Conservation (phyloP, 2,329 filamentous ascomycete species). For the Cercospora berteroae region DNA sequence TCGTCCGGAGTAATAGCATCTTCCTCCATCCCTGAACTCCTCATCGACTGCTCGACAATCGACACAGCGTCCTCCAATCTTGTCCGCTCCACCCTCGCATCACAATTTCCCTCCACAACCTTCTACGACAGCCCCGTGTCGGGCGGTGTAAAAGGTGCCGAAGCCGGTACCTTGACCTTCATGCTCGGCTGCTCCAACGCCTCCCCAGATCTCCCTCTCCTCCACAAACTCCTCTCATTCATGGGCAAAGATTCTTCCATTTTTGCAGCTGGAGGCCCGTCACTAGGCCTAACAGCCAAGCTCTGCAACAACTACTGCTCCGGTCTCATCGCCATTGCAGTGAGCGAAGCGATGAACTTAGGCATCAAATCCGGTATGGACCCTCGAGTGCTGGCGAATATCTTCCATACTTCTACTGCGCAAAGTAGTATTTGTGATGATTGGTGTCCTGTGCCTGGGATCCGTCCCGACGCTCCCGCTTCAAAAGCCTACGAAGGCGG, state of each 20-base stretch:
- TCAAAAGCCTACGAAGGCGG: conserved; percentile 53
- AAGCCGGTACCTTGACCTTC: conserved; percentile 54
- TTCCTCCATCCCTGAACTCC: conserved; percentile 45
- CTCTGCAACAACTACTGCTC: conserved; percentile 62
- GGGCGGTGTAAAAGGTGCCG: conserved; percentile 54
- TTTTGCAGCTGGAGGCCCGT: conserved; percentile 57
- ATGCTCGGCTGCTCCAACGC: conserved; percentile 53
- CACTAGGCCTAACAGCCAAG: conserved; percentile 58
- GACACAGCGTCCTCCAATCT: conserved; percentile 52
- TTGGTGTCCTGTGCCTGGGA: conserved; percentile 53
- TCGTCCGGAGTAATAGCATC: conserved; percentile 45
- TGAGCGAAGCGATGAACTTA: conserved; percentile 59
- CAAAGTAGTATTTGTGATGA: conserved; percentile 54
- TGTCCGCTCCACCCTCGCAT: conserved; percentile 42
- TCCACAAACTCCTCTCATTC: conserved; percentile 47
- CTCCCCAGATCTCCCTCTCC: conserved; percentile 45
- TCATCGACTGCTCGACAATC: conserved; percentile 58
- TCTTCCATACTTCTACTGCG: conserved; percentile 53
- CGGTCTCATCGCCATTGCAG: conserved; percentile 58
- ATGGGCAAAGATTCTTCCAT: conserved; percentile 52
- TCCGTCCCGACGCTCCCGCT: conserved; percentile 50
- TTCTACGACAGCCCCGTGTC: conserved; percentile 57
- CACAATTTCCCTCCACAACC: conserved; percentile 41
- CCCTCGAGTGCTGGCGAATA: conserved; percentile 52
- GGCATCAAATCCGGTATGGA: conserved; percentile 59